Evolutionary conservation across 2,329 filamentous ascomycete genomes (phyloP).

Genomic region (Capronia americana): DNA sequence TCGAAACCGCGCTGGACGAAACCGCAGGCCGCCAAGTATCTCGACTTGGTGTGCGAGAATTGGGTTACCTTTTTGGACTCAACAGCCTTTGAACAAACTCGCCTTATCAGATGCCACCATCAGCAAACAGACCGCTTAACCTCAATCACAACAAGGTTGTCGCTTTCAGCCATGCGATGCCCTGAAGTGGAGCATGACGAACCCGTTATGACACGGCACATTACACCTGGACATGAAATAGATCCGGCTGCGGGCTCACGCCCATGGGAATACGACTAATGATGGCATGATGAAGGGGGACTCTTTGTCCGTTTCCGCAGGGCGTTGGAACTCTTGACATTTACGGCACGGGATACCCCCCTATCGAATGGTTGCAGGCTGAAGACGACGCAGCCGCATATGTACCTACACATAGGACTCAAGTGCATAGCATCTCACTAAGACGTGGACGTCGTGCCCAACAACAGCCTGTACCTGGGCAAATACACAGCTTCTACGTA

Average conservation of each 20-base stretch:
- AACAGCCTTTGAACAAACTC: slow-evolving; percentile 19
- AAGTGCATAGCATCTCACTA: not conserved
- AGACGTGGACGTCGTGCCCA: not conserved
- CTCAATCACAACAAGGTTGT: not conserved
- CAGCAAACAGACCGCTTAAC: not conserved
- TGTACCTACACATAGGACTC: not conserved
- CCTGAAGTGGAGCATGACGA: not conserved
- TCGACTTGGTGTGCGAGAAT: slow-evolving; percentile 69
- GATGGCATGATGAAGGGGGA: not conserved
- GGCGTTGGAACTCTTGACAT: not conserved
- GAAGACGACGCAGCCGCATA: not conserved
- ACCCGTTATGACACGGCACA: not conserved
- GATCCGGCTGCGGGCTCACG: not conserved
- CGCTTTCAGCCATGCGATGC: not conserved
- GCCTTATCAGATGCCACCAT: not conserved
- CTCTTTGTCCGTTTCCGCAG: not conserved
- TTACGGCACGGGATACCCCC: not conserved
- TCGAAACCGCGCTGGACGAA: slow-evolving; percentile 81
- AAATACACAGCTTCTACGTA: not conserved
- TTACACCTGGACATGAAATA: not conserved
- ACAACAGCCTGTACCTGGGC: not conserved
- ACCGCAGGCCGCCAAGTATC: slow-evolving; percentile 70
- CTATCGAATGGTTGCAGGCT: not conserved
- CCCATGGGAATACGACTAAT: not conserved
- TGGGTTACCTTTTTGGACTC: slow-evolving; percentile 71